Evolutionary conservation across 2,329 filamentous ascomycete genomes (phyloP).

Genomic region (Penicillium concentricum): DNA sequence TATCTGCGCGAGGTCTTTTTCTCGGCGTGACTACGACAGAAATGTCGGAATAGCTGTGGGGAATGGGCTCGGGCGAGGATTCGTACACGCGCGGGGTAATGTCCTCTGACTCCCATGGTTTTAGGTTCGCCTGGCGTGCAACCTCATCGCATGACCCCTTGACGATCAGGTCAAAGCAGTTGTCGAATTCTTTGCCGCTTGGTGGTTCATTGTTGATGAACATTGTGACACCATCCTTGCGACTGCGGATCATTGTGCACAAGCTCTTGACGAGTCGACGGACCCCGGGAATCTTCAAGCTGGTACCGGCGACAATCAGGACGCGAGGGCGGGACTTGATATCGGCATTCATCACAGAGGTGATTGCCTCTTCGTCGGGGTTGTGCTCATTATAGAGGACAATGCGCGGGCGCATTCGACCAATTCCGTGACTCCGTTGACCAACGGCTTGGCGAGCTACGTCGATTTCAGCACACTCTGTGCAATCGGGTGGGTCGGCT

Average conservation of each 20-base stretch:
- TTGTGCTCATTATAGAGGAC: slow-evolving; percentile 98
- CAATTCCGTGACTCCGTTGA: slow-evolving; percentile 90
- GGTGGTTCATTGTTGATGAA: slow-evolving; percentile 95
- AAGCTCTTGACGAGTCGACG: slow-evolving; percentile 86
- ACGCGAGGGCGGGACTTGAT: slow-evolving; percentile 83
- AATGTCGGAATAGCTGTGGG: neutral
- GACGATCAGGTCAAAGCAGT: slow-evolving; percentile 90
- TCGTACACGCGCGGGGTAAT: slow-evolving; percentile 29
- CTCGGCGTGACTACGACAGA: slow-evolving; percentile 43
- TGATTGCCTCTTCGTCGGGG: slow-evolving; percentile 93
- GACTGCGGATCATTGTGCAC: slow-evolving; percentile 79
- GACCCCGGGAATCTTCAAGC: slow-evolving; percentile 90
- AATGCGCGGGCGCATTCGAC: slow-evolving; percentile 84
- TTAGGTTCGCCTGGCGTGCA: slow-evolving; percentile 66
- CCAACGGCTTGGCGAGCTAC: slow-evolving; percentile 73
- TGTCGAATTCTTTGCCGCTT: slow-evolving; percentile 77
- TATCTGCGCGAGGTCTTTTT: slow-evolving; percentile 36
- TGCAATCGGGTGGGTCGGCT: slow-evolving; percentile 77
- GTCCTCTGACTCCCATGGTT: slow-evolving; percentile 54
- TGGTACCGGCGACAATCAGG: slow-evolving; percentile 92
- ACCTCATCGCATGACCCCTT: slow-evolving; percentile 85
- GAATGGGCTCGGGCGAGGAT: slow-evolving; percentile 31
- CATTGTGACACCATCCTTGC: slow-evolving; percentile 75
- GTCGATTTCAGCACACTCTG: slow-evolving; percentile 71
- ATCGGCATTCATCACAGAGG: slow-evolving; percentile 82